Base-by-base conservation (phyloP, 352 stramenopile species). In the Pythium rhizo-oryzae region DNA sequence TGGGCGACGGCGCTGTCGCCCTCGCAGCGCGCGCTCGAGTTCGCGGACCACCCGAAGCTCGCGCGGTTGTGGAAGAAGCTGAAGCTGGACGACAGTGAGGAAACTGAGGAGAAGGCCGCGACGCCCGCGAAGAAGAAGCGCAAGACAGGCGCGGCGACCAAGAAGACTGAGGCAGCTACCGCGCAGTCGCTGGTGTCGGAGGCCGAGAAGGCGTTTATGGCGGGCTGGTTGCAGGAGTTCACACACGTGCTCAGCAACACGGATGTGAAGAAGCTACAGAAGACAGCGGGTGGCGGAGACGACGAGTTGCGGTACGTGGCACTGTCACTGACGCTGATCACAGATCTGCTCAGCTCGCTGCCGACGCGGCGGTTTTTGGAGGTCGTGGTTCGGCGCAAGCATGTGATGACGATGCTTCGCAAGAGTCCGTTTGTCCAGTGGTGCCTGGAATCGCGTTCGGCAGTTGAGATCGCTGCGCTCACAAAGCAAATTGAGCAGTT, bases 311-410 rank as follows among this genome's bases (percentile, higher is more conserved):
- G 55, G 43, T 95, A 87, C 53, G 44, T 90, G 13, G 85, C 78
- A 18, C 59, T 90, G 16, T 90, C 89, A 41, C 59, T 98, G 61
- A 84, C 85, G 50, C 74, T 98, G 39, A 61, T 97, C 41, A 85
- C 83, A 28, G 92, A 98, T 47, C 71, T 98, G 11, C 75, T 98
- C 56, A 82, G 69, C 25, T 90, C 97, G 69, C 71, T 97, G 2
- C 84, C 92, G n/a, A 98, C 94, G 23, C 89, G 93, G n/a, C 87
- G 89, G 43, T 97, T 96, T 49, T 69, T 97, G 13, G 68, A 82
- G 44, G 76, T 78, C 16, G 69, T 97, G 44, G 59, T 97, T 44
- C 74, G 87, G 3, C 83, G 91, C 53, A 57, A 71, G 30, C 91
- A 94, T 52, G 57, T 97, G 28, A 44, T 84, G 2, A 69, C 77